These are phyloP conservation scores for Lepidium didymum DNA, from an alignment of 345 rosid genomes.

Conservation along the genomic window DNA sequence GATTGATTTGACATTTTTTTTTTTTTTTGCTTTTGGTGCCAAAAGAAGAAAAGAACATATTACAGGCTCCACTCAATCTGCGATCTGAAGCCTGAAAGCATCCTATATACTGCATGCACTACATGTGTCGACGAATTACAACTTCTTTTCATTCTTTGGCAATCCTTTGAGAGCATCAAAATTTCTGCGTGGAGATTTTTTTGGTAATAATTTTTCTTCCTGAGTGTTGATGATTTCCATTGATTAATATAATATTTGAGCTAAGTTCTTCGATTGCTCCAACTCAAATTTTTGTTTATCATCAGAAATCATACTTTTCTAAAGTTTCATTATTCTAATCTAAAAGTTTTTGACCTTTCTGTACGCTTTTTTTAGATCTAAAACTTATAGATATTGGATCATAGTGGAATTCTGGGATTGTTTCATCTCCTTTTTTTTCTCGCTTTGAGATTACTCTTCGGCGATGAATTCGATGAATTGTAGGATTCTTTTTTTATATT, in stretches of 20 bases:
- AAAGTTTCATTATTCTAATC: slow-evolving; percentile 5
- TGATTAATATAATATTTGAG: not conserved
- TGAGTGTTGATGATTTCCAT: not conserved
- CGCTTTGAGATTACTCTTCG: not conserved
- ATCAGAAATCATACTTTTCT: not conserved
- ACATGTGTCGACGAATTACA: not conserved
- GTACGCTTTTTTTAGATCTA: not conserved
- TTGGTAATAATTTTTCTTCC: slow-evolving; percentile 1
- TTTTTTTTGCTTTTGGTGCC: too few relatives aligned
- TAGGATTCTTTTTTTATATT: not conserved
- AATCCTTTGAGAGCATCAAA: not conserved
- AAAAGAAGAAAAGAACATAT: too few relatives aligned
- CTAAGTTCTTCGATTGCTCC: not conserved
- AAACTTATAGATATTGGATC: not conserved
- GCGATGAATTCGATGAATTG: not conserved
- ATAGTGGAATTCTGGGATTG: not conserved
- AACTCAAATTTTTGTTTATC: not conserved
- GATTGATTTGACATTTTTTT: not conserved
- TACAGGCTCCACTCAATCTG: too few relatives aligned
- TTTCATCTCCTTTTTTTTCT: not conserved
- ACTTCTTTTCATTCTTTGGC: not conserved
- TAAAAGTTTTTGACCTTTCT: slow-evolving; percentile 5
- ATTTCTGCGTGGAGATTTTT: not conserved
- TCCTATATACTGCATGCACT: too few relatives aligned
- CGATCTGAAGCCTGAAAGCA: too few relatives aligned